A percentile compares a stretch with the other conserved stretches of the same genome.
Evolutionary conservation across 495 filamentous ascomycete species (phyloP).

Genomic region (Talaromyces borbonicus): DNA sequence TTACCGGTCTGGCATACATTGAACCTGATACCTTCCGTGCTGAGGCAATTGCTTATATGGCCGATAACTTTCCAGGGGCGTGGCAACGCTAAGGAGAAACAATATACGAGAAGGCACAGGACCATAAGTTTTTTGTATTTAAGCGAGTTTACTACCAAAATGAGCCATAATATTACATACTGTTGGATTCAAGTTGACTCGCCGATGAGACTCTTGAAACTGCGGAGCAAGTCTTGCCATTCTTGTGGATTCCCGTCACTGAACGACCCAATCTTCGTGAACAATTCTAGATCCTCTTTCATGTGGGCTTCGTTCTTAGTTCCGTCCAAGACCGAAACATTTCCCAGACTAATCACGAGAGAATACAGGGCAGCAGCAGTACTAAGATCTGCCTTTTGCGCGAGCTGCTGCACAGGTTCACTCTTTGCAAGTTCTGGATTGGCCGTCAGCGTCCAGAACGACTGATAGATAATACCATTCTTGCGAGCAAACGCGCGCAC

Average conservation of each 20-base stretch:
- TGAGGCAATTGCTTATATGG: slow-evolving; percentile 3
- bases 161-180: neutral
- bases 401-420: slow-evolving; percentile 41
- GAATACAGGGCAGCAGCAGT: slow-evolving; percentile 55
- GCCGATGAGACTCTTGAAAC: slow-evolving; percentile 28
- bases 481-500: slow-evolving; percentile 54
- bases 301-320: slow-evolving; percentile 56
- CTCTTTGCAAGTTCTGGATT: slow-evolving; percentile 51
- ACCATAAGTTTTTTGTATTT: neutral
- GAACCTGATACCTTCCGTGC: slow-evolving; percentile 2
- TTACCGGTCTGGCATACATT: neutral
- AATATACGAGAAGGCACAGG: no score
- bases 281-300: slow-evolving; percentile 51
- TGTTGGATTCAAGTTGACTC: slow-evolving; percentile 17
- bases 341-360: slow-evolving; percentile 51
- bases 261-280: slow-evolving; percentile 40
- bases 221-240: slow-evolving; percentile 36
- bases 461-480: slow-evolving; percentile 55
- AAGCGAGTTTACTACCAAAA: neutral
- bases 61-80: slow-evolving; percentile 3
- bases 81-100: slow-evolving; percentile 1
- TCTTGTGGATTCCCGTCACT: slow-evolving; percentile 26
- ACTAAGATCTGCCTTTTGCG: slow-evolving; percentile 31
- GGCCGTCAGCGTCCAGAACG: slow-evolving; percentile 72
- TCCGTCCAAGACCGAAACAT: slow-evolving; percentile 57